Evolutionary conservation across 108 stramenopile species (phyloP).

Genomic region (Pseudonitzschia pungens): DNA sequence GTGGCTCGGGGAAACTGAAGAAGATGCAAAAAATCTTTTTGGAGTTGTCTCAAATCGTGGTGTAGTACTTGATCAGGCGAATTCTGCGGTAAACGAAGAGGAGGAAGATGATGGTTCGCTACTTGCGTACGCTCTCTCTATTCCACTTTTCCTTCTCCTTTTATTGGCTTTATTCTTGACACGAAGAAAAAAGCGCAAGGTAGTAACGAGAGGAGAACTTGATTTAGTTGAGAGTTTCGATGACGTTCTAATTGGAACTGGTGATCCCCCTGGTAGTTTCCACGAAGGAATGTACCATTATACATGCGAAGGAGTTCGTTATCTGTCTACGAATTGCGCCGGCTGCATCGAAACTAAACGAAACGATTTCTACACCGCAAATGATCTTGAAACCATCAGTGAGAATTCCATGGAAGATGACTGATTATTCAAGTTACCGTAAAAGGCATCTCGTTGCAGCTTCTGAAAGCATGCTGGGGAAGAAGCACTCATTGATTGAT

Average conservation of each 20-base stretch:
- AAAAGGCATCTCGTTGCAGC: constrained; percentile 18
- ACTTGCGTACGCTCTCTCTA: constrained; percentile 12
- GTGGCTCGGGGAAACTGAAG: constrained; percentile 32
- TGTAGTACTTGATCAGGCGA: too few relatives aligned
- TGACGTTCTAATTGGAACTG: constrained; percentile 36
- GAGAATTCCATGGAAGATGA: constrained; percentile 13
- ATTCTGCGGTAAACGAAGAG: neutral
- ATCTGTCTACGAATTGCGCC: constrained; percentile 49
- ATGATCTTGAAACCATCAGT: constrained; percentile 28
- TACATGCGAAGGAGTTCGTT: constrained; percentile 41
- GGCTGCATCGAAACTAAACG: constrained; percentile 39
- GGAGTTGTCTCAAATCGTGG: too few relatives aligned
- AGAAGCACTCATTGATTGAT: constrained; percentile 36
- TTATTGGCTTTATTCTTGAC: neutral
- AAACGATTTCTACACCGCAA: constrained; percentile 17
- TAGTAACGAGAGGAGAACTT: neutral
- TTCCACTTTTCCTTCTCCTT: constrained; percentile 8
- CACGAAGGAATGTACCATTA: constrained; percentile 56
- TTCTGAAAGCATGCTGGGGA: constrained; percentile 14
- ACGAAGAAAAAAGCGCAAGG: neutral
- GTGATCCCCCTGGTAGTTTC: constrained; percentile 51
- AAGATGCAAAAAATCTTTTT: constrained; percentile 26
- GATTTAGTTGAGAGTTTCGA: neutral
- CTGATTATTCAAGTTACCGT: constrained; percentile 23
- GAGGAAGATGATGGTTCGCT: constrained; percentile 7